These are phyloP conservation scores for Vitellaria paradoxa DNA, from an alignment of 179 eudicot species.

Conservation along the genomic window DNA sequence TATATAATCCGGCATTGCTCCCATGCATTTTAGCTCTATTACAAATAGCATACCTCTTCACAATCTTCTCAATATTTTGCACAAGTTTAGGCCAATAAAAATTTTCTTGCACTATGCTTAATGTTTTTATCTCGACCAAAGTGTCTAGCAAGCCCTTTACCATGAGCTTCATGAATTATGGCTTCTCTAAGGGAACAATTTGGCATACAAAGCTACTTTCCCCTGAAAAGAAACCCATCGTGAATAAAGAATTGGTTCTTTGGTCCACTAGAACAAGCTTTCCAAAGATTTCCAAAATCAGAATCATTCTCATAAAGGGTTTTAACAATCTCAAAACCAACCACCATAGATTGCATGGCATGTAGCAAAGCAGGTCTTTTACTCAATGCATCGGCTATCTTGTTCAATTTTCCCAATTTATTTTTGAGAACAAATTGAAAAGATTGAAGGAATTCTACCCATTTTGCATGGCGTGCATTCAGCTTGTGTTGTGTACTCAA, in stretches of 20 bases:
- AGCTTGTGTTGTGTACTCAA: background rate
- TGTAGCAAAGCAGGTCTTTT: background rate
- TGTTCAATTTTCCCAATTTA: background rate
- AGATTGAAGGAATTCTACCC: background rate
- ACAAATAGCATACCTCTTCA: background rate
- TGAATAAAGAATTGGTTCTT: background rate
- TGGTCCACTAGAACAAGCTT: background rate
- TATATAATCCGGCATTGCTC: slow-evolving; percentile 11
- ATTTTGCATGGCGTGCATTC: background rate
- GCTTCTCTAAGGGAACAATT: background rate
- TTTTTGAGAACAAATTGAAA: background rate
- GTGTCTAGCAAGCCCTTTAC: background rate
- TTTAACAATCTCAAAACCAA: too few relatives aligned
- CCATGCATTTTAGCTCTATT: too few relatives aligned
- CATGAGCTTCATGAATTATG: background rate
- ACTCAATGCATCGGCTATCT: background rate
- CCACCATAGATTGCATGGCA: too few relatives aligned
- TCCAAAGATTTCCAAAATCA: background rate
- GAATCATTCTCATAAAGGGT: too few relatives aligned
- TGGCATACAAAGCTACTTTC: background rate
- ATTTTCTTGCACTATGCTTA: background rate
- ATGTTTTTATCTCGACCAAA: slow-evolving; percentile 9
- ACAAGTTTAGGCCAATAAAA: slow-evolving; percentile 6
- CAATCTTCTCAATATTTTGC: background rate
- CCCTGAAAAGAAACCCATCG: slow-evolving; percentile 7